Conservation (phyloP, 2,329 filamentous ascomycete species). For the Aspergillus neoniger region DNA sequence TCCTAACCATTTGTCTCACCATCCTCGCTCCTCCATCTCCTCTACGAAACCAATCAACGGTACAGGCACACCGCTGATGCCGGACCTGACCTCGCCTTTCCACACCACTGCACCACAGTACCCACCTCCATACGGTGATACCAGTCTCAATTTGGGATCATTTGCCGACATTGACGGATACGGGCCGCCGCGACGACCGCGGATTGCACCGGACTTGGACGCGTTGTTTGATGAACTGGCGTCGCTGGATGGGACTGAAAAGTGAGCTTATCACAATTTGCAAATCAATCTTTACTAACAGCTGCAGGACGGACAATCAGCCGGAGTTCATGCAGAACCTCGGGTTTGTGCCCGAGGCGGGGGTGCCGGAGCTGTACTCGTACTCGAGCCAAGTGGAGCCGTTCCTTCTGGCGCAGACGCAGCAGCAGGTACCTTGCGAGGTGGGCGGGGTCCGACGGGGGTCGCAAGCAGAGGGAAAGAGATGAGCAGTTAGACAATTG, state of each 20-base stretch:
- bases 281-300: neutral
- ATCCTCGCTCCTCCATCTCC: conserved; percentile 21
- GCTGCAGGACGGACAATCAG: conserved; percentile 34
- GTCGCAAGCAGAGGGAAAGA: conserved; percentile 19
- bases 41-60: conserved; percentile 23
- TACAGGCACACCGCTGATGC: conserved; percentile 21
- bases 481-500: conserved; percentile 6
- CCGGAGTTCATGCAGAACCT: conserved; percentile 44
- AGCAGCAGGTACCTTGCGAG: conserved; percentile 26
- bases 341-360: conserved; percentile 39
- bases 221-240: conserved; percentile 61
- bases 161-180: conserved; percentile 37
- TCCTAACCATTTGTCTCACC: conserved; percentile 9
- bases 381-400: conserved; percentile 38
- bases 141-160: conserved; percentile 27
- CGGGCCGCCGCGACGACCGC: conserved; percentile 28
- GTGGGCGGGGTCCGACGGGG: conserved; percentile 23
- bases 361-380: conserved; percentile 39
- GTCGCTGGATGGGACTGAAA: conserved; percentile 57
- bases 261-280: conserved; percentile 28
- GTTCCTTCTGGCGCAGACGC: conserved; percentile 35
- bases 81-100: conserved; percentile 28
- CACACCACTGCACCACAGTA: conserved; percentile 27
- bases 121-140: conserved; percentile 29
- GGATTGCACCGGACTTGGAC: conserved; percentile 45